Percentiles rank a stretch among this genome's conserved stretches.
phyloP scores from a whole-genome alignment of 176 grass and related monocot genomes.

The Dactylis glomerata region DNA sequence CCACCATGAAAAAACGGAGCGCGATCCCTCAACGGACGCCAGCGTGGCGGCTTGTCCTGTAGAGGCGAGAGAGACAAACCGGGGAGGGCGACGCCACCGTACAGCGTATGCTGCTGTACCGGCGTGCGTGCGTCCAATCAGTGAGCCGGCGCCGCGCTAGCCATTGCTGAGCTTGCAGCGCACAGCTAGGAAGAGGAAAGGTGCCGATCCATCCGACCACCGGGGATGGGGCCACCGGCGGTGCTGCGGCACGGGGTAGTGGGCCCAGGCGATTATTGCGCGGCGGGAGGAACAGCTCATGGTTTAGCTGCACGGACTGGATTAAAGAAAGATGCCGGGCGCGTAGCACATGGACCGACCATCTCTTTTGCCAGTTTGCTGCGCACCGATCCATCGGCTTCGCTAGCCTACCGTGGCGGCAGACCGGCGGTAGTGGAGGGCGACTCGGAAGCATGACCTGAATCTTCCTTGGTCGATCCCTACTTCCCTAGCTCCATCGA shows the following conservation, averaged over 20 bases:
- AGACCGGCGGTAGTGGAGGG: neutral
- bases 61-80: neutral
- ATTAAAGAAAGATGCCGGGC: slow-evolving; percentile 11
- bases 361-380: neutral
- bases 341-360: no score
- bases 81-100: neutral
- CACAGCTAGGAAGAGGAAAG: slow-evolving; percentile 4
- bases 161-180: slow-evolving; percentile 27
- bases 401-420: neutral
- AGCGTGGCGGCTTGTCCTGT: slow-evolving; percentile 29
- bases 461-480: neutral
- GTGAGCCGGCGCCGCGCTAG: no score
- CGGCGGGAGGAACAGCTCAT: slow-evolving; percentile 29
- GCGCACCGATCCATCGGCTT: neutral
- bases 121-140: neutral
- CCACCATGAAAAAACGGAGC: neutral
- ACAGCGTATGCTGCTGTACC: neutral
- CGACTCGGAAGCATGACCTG: neutral
- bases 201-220: neutral
- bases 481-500: no score
- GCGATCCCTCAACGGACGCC: neutral
- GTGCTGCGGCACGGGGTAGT: neutral
- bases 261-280: slow-evolving; percentile 29
- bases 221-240: slow-evolving; percentile 7
- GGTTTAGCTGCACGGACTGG: slow-evolving; percentile 8